Evolutionary conservation across 345 rosid genomes (phyloP).

Genomic region (Eutrema yunnanense): DNA sequence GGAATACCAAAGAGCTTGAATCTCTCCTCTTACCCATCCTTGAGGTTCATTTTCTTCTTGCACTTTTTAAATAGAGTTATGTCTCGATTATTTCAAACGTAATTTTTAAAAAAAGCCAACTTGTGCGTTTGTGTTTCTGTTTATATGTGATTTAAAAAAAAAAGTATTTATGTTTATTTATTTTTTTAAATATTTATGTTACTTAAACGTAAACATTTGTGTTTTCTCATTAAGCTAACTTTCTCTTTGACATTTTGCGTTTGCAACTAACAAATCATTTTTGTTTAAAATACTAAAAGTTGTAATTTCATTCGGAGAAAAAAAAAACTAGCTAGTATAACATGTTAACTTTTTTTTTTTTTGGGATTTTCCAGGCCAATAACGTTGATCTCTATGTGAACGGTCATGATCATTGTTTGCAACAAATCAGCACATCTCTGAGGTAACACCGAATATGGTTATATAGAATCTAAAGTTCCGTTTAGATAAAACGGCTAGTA

Average conservation of each 20-base stretch:
- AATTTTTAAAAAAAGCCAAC: neutral
- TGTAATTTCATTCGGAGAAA: neutral
- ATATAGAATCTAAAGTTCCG: neutral
- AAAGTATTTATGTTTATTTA: too few species aligned
- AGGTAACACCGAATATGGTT: constrained; percentile 29
- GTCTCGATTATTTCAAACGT: neutral
- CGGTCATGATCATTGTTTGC: constrained; percentile 59
- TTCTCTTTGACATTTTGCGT: neutral
- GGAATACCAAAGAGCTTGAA: constrained; percentile 47
- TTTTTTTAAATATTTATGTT: too few species aligned
- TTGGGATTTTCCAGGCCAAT: constrained; percentile 32
- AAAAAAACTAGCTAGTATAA: neutral
- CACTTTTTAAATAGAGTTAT: neutral
- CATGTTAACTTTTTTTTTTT: neutral
- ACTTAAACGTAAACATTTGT: neutral
- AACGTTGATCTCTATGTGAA: constrained; percentile 45
- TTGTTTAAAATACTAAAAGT: neutral
- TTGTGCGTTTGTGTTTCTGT: neutral
- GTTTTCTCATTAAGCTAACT: too few species aligned
- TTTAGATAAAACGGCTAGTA: neutral
- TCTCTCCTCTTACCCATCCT: constrained; percentile 44
- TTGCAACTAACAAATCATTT: neutral
- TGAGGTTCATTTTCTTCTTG: constrained; percentile 23
- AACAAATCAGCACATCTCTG: constrained; percentile 37
- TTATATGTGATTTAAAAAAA: neutral